Evolutionary conservation across 148 eudicot genomes (phyloP), one percentile per base, ranked within the genome.

Genomic region (Euryodendron excelsum): DNA sequence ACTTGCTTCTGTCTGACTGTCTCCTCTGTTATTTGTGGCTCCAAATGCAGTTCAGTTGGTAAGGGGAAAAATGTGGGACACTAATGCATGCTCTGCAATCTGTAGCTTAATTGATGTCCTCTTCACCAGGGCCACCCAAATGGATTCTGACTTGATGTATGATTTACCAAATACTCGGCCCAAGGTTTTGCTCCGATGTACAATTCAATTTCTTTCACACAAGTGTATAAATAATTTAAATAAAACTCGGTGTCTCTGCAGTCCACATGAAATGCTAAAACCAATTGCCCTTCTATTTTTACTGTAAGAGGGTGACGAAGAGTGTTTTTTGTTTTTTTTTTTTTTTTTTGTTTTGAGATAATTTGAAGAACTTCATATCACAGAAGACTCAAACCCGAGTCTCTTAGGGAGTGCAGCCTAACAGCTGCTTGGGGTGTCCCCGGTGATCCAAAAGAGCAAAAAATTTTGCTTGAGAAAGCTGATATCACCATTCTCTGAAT

Each of bases 11-110:
- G 36, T 33, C 34, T 69, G 62, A 74, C 68, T 62, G 47, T 17
- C 56, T 69, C 66, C 11, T 31, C n/a, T 44, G 47, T 68, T 56
- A 20, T 74, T 48, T 3, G 4, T 17, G 31, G 31, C 5, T 58
- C 15, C 28, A 23, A 20, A 74, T 78, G 76, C 79, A 74, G 81
- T 79, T 79, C 27, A 27, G 44, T 58, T 83, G 85, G 85, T 83
- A 72, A 79, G 63, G 41, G 50, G 58, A 58, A 66, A 41, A 27
- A 53, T 7, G 21, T 17, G 2, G 10, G 75, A 45, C 3, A 21
- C 34, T 45, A 27, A 47, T 7, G 41, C 37, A 59, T 23, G 53
- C 77, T 39, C 66, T 39, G 82, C 65, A 53, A 67, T 33, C 53
- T 33, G 10, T 23, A 33, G 69, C 67, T 69, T 61, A 37, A 33